Conservation (phyloP, 192 early-diverging fungal species). For the Backusella psychrophila region DNA sequence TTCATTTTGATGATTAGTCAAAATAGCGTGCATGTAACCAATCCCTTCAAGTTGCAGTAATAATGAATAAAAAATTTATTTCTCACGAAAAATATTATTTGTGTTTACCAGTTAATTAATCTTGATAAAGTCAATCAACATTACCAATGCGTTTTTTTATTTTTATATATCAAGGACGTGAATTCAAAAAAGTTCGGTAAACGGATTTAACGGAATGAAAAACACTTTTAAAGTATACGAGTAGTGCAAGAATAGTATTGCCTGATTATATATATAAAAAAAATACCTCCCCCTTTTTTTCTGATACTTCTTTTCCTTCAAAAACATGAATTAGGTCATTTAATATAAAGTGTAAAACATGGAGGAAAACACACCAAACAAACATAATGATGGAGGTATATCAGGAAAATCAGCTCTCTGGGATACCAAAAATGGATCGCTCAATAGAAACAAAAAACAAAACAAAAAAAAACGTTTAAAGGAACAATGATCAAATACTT, state of each 20-base stretch:
- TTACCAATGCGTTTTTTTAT: background rate
- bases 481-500: constrained; percentile 36
- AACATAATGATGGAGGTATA: background rate
- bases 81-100: background rate
- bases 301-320: background rate
- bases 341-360: background rate
- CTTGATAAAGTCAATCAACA: background rate
- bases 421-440: constrained; percentile 44
- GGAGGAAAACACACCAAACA: background rate
- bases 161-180: background rate
- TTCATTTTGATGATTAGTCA: background rate
- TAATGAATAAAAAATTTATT: background rate
- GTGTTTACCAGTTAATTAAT: background rate
- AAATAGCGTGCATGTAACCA: background rate
- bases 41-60: background rate
- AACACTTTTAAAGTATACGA: background rate
- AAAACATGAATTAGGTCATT: background rate
- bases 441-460: constrained; percentile 14
- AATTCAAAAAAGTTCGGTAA: background rate
- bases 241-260: background rate
- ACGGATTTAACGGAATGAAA: background rate
- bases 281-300: background rate
- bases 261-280: background rate
- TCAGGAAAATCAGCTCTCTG: constrained; percentile 48
- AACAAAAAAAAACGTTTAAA: constrained; percentile 15